These are phyloP conservation scores for Scopulariopsis brevicaulis DNA, from an alignment of 2,329 filamentous ascomycete genomes.

Conservation along the genomic window DNA sequence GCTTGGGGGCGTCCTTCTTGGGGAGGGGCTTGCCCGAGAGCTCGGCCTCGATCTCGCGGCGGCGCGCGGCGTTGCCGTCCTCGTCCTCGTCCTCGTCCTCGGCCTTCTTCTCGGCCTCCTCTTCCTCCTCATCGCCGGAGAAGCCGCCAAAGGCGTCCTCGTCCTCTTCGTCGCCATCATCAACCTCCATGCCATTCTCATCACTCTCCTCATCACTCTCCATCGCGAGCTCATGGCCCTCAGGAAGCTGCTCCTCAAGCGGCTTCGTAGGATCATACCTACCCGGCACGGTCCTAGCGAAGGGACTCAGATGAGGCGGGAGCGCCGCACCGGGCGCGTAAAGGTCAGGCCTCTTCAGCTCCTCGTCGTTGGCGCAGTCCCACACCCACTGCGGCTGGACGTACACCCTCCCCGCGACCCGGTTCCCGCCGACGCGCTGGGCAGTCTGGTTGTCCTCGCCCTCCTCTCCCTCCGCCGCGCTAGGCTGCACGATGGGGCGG, in stretches of 20 bases:
- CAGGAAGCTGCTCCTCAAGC: conserved; percentile 77
- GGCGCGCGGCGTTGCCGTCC: conserved; percentile 48
- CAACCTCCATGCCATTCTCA: conserved; percentile 36
- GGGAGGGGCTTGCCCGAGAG: conserved; percentile 57
- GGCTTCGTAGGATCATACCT: conserved; percentile 85
- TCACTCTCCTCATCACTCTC: conserved; percentile 42
- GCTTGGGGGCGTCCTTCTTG: conserved; percentile 28
- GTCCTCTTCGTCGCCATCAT: conserved; percentile 31
- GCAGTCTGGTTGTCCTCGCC: conserved; percentile 50
- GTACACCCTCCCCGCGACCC: conserved; percentile 86
- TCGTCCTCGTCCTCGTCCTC: conserved; percentile 22
- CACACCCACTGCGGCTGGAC: conserved; percentile 98
- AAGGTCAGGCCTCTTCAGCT: conserved; percentile 73
- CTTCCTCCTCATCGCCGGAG: conserved; percentile 27
- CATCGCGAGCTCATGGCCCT: conserved; percentile 68
- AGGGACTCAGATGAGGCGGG: conserved; percentile 90
- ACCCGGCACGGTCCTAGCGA: conserved; percentile 77
- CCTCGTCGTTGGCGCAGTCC: conserved; percentile 90
- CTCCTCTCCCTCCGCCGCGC: conserved; percentile 34
- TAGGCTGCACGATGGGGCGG: conserved; percentile 61
- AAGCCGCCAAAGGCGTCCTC: conserved; percentile 30
- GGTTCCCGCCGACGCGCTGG: conserved; percentile 47
- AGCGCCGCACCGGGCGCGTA: conserved; percentile 85
- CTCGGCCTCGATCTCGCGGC: conserved; percentile 88
- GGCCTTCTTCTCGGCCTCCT: conserved; percentile 35